phyloP scores from a whole-genome alignment of 2,329 filamentous ascomycete genomes.

The Ceratocystiopsis sp. region DNA sequence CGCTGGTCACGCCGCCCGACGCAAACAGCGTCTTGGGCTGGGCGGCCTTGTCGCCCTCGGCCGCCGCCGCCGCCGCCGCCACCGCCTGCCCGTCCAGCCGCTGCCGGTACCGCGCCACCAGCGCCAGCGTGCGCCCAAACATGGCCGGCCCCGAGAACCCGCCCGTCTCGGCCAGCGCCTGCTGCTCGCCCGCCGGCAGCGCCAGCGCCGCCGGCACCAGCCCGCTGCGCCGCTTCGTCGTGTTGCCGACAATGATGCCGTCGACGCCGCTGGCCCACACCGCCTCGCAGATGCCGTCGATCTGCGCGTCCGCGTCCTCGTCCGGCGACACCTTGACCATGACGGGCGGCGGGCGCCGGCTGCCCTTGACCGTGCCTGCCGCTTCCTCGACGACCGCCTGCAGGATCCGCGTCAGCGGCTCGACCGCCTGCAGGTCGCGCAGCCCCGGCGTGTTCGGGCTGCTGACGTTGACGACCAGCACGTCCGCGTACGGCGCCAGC shows the following conservation, averaged over 20 bases:
- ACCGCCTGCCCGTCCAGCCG: slow-evolving; percentile 36
- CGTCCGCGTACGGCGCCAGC: slow-evolving; percentile 76
- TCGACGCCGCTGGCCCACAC: slow-evolving; percentile 75
- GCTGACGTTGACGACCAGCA: slow-evolving; percentile 95
- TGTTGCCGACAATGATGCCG: slow-evolving; percentile 93
- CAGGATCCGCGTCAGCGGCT: slow-evolving; percentile 66
- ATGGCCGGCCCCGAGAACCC: slow-evolving; percentile 85
- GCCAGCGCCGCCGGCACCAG: slow-evolving; percentile 49
- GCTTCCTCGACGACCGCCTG: slow-evolving; percentile 71
- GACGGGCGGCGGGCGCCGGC: slow-evolving; percentile 53
- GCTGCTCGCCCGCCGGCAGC: slow-evolving; percentile 49
- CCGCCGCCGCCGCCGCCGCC: slow-evolving; percentile 14
- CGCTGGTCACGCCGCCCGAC: slow-evolving; percentile 81
- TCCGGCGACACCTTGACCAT: slow-evolving; percentile 99
- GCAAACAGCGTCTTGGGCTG: slow-evolving; percentile 69
- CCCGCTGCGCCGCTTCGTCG: slow-evolving; percentile 66
- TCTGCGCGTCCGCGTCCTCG: slow-evolving; percentile 70
- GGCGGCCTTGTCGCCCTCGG: slow-evolving; percentile 15
- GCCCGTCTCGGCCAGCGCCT: slow-evolving; percentile 56
- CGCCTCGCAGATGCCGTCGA: slow-evolving; percentile 76
- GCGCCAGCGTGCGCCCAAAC: slow-evolving; percentile 59
- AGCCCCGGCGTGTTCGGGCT: slow-evolving; percentile 91
- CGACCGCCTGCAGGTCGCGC: slow-evolving; percentile 68
- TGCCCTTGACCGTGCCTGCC: no score
- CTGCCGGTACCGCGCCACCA: slow-evolving; percentile 66